A percentile compares a stretch with the other conserved stretches of the same genome.
phyloP scores from a whole-genome alignment of 1,139 yeast species.

The Debaryomyces psychrophilus region DNA sequence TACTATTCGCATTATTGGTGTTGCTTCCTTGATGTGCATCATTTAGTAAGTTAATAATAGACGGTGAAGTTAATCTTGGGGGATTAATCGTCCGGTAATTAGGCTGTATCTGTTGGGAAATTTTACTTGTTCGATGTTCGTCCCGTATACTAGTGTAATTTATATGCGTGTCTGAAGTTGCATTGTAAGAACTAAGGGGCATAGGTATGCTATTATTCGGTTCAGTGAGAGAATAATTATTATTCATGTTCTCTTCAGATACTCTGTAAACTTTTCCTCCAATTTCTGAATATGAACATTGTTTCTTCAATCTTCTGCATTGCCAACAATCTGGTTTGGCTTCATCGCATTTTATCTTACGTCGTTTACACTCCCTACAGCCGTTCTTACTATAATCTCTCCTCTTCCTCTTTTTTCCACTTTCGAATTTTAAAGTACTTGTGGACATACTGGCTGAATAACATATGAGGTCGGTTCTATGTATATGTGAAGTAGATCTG shows the following conservation, averaged over 20 bases:
- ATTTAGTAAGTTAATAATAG: slow-evolving; percentile 24
- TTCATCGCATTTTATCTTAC: slow-evolving; percentile 60
- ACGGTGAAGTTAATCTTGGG: slow-evolving; percentile 17
- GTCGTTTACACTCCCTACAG: slow-evolving; percentile 44
- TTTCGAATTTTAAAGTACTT: slow-evolving; percentile 1
- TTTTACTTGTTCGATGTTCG: neutral
- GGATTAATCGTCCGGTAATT: neutral
- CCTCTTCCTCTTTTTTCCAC: slow-evolving; percentile 12
- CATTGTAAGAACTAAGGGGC: neutral
- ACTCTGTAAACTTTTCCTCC: slow-evolving; percentile 39
- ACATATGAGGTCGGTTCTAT: neutral
- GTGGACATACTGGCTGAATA: slow-evolving; percentile 1
- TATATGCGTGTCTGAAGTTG: neutral
- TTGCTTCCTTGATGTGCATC: slow-evolving; percentile 12
- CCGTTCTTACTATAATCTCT: slow-evolving; percentile 41
- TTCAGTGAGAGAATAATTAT: neutral
- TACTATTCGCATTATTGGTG: neutral
- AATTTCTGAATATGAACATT: slow-evolving; percentile 36
- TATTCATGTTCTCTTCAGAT: slow-evolving; percentile 20
- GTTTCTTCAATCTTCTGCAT: slow-evolving; percentile 37
- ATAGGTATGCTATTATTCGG: neutral
- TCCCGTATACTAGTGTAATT: neutral
- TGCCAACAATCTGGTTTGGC: slow-evolving; percentile 59
- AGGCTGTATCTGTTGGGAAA: neutral
- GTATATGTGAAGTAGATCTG: neutral